Percentiles rank a stretch among this genome's conserved stretches.
Evolutionary conservation across 208 protist species (phyloP).

Genomic region (Leishmania braziliensis): DNA sequence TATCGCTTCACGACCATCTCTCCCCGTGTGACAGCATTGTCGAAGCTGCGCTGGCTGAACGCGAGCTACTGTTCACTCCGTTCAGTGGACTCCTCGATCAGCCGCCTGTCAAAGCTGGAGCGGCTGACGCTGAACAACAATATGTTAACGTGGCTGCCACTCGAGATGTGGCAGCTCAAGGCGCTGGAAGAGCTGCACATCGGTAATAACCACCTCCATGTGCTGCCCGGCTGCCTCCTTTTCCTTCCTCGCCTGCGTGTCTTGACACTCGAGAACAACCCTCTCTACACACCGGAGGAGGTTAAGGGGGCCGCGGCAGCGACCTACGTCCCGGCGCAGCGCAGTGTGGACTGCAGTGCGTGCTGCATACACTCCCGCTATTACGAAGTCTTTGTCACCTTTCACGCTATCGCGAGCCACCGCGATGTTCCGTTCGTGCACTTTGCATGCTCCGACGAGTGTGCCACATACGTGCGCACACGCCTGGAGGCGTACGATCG

Average conservation of each 20-base stretch:
- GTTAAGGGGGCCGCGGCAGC: conserved; percentile 48
- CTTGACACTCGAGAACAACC: conserved; percentile 80
- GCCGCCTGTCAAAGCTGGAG: conserved; percentile 63
- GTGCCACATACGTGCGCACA: conserved; percentile 45
- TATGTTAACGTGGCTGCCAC: conserved; percentile 49
- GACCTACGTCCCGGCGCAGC: conserved; percentile 50
- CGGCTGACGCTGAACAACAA: conserved; percentile 77
- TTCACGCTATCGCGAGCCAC: conserved; percentile 51
- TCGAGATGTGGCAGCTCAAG: conserved; percentile 76
- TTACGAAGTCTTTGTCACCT: conserved; percentile 59
- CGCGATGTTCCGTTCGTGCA: conserved; percentile 66
- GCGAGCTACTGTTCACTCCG: conserved; percentile 65
- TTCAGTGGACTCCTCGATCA: conserved; percentile 45
- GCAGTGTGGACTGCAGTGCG: conserved; percentile 72
- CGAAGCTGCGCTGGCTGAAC: conserved; percentile 65
- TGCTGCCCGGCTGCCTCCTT: conserved; percentile 78
- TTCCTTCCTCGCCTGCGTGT: conserved; percentile 62
- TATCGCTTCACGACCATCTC: conserved; percentile 65
- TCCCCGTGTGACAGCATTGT: conserved; percentile 56
- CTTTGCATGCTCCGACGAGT: conserved; percentile 68
- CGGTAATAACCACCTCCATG: conserved; percentile 72
- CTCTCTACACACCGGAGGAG: conserved; percentile 43
- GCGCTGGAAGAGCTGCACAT: conserved; percentile 69
- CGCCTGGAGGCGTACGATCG: conserved; percentile 62
- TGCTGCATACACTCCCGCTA: conserved; percentile 67